Conservation (phyloP, 192 early-diverging fungal species). For the Coemansia sp. region DNA sequence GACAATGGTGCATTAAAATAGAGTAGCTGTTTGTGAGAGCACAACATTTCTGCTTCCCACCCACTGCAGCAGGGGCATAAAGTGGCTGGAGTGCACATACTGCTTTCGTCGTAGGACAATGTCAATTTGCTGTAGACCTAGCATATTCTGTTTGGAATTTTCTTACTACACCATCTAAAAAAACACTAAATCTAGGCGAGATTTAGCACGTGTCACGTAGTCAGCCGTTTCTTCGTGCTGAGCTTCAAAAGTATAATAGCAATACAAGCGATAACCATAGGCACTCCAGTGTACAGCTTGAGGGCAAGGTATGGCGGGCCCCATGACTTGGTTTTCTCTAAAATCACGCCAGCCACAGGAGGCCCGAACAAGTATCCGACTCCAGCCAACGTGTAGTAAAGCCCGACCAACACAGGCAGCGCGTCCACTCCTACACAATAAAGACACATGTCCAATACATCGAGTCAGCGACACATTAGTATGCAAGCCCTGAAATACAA, state of each 20-base stretch:
- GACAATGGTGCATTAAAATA: neutral
- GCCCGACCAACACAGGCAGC: conserved; percentile 48
- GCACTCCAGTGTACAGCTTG: conserved; percentile 42
- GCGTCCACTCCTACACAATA: conserved; percentile 43
- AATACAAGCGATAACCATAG: conserved; percentile 40
- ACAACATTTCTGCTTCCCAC: neutral
- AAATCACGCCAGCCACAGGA: conserved; percentile 46
- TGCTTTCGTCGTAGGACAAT: neutral
- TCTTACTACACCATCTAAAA: neutral
- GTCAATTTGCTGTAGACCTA: neutral
- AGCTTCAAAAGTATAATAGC: conserved; percentile 40
- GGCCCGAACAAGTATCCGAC: conserved; percentile 49
- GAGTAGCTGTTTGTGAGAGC: neutral
- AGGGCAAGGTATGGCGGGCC: conserved; percentile 43
- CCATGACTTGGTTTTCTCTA: conserved; percentile 51
- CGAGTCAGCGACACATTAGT: neutral
- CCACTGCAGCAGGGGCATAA: neutral
- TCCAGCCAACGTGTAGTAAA: conserved; percentile 46
- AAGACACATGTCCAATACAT: neutral
- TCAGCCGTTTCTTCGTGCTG: conserved; percentile 7
- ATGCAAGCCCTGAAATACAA: neutral
- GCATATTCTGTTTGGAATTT: neutral
- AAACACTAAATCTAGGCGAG: neutral
- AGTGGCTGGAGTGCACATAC: neutral
- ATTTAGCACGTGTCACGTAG: conserved; percentile 1